These are phyloP conservation scores for Sistotremastrum suecicum DNA, from an alignment of 768 basidiomycete species.

Conservation along the genomic window DNA sequence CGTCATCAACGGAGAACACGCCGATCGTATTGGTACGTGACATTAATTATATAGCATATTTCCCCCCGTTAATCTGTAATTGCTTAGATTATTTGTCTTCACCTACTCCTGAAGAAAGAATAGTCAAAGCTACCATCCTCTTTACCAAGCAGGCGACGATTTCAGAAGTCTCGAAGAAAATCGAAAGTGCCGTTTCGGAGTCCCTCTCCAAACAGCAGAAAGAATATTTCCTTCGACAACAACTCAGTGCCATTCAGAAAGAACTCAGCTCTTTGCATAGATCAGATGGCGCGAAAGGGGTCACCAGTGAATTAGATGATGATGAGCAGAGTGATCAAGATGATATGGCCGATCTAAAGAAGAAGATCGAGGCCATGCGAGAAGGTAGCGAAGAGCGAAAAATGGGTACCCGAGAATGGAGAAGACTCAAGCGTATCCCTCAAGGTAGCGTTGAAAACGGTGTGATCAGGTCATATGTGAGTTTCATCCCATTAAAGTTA, in stretches of 20 bases:
- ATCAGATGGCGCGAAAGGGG: conserved; percentile 9
- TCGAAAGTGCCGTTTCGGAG: conserved; percentile 68
- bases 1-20: conserved; percentile 47
- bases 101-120: conserved; percentile 43
- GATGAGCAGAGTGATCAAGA: conserved; percentile 73
- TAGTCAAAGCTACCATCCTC: conserved; percentile 52
- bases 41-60: neutral
- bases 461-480: conserved; percentile 70
- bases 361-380: conserved; percentile 61
- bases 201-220: conserved; percentile 81
- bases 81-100: conserved; percentile 40
- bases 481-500: conserved; percentile 5
- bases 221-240: conserved; percentile 74
- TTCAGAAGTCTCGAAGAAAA: conserved; percentile 69
- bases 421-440: conserved; percentile 75
- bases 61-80: neutral
- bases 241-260: conserved; percentile 66
- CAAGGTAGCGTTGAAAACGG: conserved; percentile 84
- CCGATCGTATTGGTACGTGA: conserved; percentile 54
- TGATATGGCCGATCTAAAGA: conserved; percentile 57
- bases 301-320: conserved; percentile 48
- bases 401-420: conserved; percentile 72
- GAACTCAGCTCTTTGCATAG: conserved; percentile 49
- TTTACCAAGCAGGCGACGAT: conserved; percentile 68
- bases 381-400: conserved; percentile 68